Conservation (phyloP, 2,329 filamentous ascomycete species). For the Grosmannia serpens region DNA sequence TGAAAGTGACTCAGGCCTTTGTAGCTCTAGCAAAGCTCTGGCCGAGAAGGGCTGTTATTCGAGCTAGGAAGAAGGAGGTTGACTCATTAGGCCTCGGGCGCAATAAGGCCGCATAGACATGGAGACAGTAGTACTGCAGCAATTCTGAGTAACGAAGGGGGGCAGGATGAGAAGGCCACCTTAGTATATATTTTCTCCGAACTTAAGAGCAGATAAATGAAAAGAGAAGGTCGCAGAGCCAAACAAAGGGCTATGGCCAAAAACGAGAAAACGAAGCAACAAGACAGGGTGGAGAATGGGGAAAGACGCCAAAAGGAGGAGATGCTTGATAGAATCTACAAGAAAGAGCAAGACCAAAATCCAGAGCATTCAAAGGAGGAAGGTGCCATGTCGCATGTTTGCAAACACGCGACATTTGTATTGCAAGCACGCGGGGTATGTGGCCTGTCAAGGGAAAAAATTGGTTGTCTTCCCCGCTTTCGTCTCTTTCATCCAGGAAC, state of each 20-base stretch:
- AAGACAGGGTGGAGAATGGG: not conserved
- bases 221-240: not conserved
- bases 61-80: not conserved
- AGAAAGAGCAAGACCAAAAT: not conserved
- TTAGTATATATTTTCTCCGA: not conserved
- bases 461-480: slow-evolving; percentile 21
- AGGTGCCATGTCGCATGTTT: slow-evolving; percentile 14
- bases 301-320: not conserved
- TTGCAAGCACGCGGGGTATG: slow-evolving; percentile 14
- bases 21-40: not conserved
- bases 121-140: not conserved
- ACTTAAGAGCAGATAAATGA: not conserved
- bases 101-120: not conserved
- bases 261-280: not conserved
- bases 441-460: slow-evolving; percentile 11
- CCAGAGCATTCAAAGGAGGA: not conserved
- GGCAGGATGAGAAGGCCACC: not conserved
- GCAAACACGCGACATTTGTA: slow-evolving; percentile 8
- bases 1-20: not conserved
- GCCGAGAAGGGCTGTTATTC: not conserved
- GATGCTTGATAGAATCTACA: not conserved
- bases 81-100: not conserved
- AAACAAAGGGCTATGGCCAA: not conserved
- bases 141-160: not conserved
- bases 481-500: not conserved